phyloP scores from a whole-genome alignment of 495 filamentous ascomycete species.

The Annulohypoxylon bovei region DNA sequence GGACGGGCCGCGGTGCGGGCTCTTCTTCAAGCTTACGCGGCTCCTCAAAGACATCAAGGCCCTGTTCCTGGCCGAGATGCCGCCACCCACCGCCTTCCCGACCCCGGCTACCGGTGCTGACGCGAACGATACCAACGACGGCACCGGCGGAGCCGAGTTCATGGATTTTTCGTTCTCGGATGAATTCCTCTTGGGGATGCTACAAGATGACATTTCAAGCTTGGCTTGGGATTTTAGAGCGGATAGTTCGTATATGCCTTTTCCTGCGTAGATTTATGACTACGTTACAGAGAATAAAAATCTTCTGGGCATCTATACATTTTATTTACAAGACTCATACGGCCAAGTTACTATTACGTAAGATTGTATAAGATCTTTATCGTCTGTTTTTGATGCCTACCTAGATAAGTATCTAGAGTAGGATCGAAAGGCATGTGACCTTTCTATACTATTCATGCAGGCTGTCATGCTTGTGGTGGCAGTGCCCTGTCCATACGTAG shows the following conservation, averaged over 20 bases:
- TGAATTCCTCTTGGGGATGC: constrained; percentile 21
- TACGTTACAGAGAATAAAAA: no score
- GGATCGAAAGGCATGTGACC: background rate
- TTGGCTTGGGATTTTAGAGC: constrained; percentile 27
- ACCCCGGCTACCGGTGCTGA: background rate
- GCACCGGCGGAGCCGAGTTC: background rate
- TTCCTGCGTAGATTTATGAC: background rate
- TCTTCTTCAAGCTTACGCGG: constrained; percentile 31
- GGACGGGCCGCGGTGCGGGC: constrained; percentile 20
- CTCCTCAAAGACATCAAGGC: constrained; percentile 27
- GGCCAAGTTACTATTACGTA: background rate
- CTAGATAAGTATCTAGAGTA: no score
- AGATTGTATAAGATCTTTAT: no score
- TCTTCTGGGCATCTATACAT: background rate
- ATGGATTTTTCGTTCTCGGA: constrained; percentile 12
- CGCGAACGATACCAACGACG: background rate
- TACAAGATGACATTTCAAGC: constrained; percentile 25
- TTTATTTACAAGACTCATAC: background rate
- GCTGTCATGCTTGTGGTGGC: background rate
- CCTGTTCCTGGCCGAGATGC: constrained; percentile 36
- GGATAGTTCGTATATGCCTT: constrained; percentile 22
- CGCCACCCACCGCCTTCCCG: background rate
- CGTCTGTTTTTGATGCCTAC: no score
- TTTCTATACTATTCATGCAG: no score
- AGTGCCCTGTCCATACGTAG: background rate